Conservation (phyloP, 768 basidiomycete genomes). For the Psilocybe tampanensis region DNA sequence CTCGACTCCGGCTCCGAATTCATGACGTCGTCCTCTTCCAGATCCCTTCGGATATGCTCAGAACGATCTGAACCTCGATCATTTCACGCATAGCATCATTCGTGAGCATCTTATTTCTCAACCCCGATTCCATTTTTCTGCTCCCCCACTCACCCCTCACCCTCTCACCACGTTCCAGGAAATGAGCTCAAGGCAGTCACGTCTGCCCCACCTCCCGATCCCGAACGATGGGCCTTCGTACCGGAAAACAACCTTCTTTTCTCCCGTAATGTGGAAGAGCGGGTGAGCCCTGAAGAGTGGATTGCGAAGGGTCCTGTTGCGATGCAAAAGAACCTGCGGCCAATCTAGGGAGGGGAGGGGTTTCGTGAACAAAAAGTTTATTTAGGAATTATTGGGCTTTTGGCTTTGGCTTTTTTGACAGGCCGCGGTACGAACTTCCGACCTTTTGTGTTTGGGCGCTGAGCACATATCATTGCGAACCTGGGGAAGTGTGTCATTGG, state of each 20-base stretch:
- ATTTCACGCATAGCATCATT: slow-evolving; percentile 72
- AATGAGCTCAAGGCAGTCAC: slow-evolving; percentile 68
- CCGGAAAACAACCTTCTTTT: slow-evolving; percentile 60
- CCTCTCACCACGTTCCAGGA: slow-evolving; percentile 25
- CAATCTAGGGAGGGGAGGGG: slow-evolving; percentile 10
- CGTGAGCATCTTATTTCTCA: slow-evolving; percentile 38
- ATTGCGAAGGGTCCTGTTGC: slow-evolving; percentile 45
- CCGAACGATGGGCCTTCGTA: slow-evolving; percentile 61
- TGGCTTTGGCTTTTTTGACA: not conserved
- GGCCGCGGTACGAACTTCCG: not conserved
- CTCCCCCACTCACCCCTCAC: not conserved
- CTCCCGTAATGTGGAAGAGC: slow-evolving; percentile 40
- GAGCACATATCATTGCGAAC: not conserved
- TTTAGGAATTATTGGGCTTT: not conserved
- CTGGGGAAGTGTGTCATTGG: not conserved
- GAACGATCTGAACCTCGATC: slow-evolving; percentile 74
- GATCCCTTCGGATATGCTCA: slow-evolving; percentile 68
- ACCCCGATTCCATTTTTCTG: not conserved
- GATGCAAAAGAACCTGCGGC: slow-evolving; percentile 45
- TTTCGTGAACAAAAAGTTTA: not conserved
- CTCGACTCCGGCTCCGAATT: slow-evolving; percentile 2
- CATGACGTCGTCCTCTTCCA: slow-evolving; percentile 17
- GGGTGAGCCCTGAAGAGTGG: slow-evolving; percentile 59
- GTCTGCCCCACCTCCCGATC: slow-evolving; percentile 59
- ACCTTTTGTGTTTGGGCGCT: not conserved